Percentiles rank a stretch among this genome's conserved stretches.
These are phyloP conservation scores for Cladosporium velox DNA, from an alignment of 2,329 filamentous ascomycete genomes.

Conservation along the genomic window DNA sequence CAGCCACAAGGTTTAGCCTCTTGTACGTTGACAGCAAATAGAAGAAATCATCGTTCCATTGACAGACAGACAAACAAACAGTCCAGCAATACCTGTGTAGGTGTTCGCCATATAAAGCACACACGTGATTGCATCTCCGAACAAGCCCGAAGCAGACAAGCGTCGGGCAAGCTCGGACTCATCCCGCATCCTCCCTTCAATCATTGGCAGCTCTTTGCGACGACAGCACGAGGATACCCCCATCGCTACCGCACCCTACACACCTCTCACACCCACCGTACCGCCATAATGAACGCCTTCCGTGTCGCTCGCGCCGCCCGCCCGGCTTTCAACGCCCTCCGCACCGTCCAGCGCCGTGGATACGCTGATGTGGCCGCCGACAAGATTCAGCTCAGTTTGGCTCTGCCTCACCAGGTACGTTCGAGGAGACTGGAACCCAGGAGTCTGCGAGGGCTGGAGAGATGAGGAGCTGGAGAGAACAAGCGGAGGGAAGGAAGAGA, in stretches of 20 bases:
- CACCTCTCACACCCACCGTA: constrained; percentile 17
- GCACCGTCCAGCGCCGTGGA: constrained; percentile 81
- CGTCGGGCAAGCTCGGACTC: constrained; percentile 13
- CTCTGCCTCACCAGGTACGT: constrained; percentile 96
- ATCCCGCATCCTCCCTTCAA: constrained; percentile 14
- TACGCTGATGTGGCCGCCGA: constrained; percentile 67
- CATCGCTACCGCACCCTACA: constrained; percentile 19
- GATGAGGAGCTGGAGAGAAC: not conserved
- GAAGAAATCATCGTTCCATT: no score
- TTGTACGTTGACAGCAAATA: no score
- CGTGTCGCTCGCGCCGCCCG: constrained; percentile 88
- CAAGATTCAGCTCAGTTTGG: constrained; percentile 93
- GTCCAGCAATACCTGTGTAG: not conserved
- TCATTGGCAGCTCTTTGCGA: constrained; percentile 15
- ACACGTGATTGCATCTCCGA: constrained; percentile 3
- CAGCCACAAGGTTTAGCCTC: no score
- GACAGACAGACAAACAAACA: no score
- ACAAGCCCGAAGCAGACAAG: constrained; percentile 2
- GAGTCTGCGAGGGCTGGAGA: constrained; percentile 2
- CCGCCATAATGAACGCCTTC: constrained; percentile 81
- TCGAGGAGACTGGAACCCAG: not conserved
- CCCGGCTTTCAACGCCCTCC: constrained; percentile 63
- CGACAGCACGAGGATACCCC: constrained; percentile 12
- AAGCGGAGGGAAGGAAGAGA: not conserved
- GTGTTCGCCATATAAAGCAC: not conserved